Conservation (phyloP, 305 asterid genomes). For the Solanum chacoense region DNA sequence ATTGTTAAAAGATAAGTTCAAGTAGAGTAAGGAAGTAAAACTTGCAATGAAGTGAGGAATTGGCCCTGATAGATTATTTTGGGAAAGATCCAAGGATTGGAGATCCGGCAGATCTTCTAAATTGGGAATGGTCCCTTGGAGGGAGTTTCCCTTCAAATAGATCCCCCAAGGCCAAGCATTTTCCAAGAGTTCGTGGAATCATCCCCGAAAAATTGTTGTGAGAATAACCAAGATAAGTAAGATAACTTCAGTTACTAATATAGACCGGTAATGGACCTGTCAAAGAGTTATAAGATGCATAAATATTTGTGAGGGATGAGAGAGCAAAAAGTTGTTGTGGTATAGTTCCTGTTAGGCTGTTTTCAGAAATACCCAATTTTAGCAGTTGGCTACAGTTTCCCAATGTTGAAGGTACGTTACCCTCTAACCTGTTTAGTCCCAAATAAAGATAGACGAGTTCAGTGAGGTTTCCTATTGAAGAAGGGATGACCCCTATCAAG, state of each 20-base stretch:
- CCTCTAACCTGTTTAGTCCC: not conserved
- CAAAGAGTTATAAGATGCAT: slow-evolving; percentile 17
- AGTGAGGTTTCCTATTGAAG: too few species aligned
- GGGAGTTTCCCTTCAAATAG: slow-evolving; percentile 11
- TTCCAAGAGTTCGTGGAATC: slow-evolving; percentile 11
- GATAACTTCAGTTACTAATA: slow-evolving; percentile 12
- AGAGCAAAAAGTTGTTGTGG: slow-evolving; percentile 17
- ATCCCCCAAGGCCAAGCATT: slow-evolving; percentile 12
- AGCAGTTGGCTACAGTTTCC: too few species aligned
- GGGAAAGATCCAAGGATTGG: slow-evolving; percentile 17
- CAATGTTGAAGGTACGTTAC: too few species aligned
- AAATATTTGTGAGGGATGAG: slow-evolving; percentile 5
- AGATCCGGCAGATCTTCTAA: slow-evolving; percentile 7
- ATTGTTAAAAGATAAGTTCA: slow-evolving; percentile 19
- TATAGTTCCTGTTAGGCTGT: not conserved
- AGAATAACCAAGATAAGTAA: not conserved
- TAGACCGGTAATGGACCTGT: slow-evolving; percentile 10
- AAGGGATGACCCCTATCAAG: too few species aligned
- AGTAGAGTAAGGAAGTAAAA: slow-evolving; percentile 3
- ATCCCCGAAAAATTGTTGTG: not conserved
- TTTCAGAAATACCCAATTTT: too few species aligned
- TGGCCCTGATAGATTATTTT: slow-evolving; percentile 20
- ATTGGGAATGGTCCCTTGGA: slow-evolving; percentile 16
- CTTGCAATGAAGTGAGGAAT: slow-evolving; percentile 12
- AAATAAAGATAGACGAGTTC: too few species aligned